phyloP scores from a whole-genome alignment of 2,329 filamentous ascomycete genomes.

The Falciphora oryzae region DNA sequence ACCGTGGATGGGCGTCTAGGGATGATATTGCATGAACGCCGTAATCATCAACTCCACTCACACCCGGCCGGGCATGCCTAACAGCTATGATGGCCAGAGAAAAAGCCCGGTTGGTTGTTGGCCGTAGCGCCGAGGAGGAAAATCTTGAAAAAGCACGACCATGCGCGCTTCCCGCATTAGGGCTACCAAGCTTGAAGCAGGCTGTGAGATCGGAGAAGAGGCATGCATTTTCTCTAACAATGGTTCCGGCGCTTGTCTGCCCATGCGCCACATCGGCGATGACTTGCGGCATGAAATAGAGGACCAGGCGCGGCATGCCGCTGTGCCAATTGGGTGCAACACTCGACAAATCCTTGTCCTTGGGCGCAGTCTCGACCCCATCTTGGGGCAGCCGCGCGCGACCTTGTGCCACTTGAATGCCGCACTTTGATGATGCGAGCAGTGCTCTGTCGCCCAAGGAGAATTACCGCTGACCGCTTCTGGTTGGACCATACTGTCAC shows the following conservation, averaged over 20 bases:
- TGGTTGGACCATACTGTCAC: background rate
- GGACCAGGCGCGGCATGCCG: background rate
- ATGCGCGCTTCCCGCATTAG: background rate
- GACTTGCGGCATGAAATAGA: background rate
- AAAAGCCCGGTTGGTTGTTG: background rate
- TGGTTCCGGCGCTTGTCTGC: background rate
- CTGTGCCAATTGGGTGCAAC: background rate
- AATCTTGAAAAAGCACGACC: too few species aligned
- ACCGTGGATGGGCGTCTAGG: conserved; percentile 6
- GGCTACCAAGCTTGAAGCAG: background rate
- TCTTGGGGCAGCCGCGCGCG: background rate
- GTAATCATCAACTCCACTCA: background rate
- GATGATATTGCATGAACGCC: conserved; percentile 9
- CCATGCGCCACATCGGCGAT: background rate
- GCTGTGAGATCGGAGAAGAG: background rate
- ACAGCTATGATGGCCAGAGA: too few species aligned
- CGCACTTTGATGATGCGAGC: background rate
- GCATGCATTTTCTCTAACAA: too few species aligned
- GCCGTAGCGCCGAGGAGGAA: background rate
- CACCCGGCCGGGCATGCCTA: background rate
- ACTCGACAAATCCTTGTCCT: background rate
- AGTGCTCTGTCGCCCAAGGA: background rate
- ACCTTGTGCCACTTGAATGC: background rate
- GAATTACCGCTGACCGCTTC: background rate
- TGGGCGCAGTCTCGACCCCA: conserved; percentile 1